Base-by-base conservation (phyloP, 371 early-diverging fungal genomes). In the Rhizopus sp. region DNA sequence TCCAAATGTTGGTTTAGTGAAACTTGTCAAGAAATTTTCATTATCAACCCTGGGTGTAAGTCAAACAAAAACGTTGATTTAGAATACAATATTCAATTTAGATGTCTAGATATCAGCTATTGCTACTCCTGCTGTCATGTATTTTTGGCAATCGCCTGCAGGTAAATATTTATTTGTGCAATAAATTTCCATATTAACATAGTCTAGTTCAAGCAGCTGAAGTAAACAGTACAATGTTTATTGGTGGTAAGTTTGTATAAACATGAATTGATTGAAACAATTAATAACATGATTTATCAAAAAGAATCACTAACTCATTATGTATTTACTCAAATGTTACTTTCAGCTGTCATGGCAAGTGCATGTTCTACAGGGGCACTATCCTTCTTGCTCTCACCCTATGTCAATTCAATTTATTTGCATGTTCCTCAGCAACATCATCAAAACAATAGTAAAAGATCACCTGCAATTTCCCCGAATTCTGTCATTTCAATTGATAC, bases 71-170 rank as follows among this genome's bases (percentile, higher is more conserved):
- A 4, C n/a, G n/a, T n/a, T n/a, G n/a, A n/a, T n/a, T n/a, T n/a
- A n/a, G n/a, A n/a, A n/a, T n/a, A n/a, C 31, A 46, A 13, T 17
- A 6, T 7, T 9, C 3, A 15, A 16, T 39, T 37, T 16, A 2
- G 13, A 50, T 23, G 30, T 13, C 3, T 12, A 78, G 79, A 66
- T 72, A 30, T 71, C 79, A 12, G 70, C 72, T 16, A 10, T 72
- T 23, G 63, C 76, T 2, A 66, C 80, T 6, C 76, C 77, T 12
- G 63, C 70, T 5, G 50, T 79, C 5, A 55, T 75, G 60, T 72
- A 72, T 55, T 73, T 76, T 38, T 79, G 76, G 80, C 67, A 75
- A 13, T 62, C 59, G 1, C 74, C 76, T 31, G 80, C 71, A 50
- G 70, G 79, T 78, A 69, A 57, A 42, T 16, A 16, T 7, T 30